Percentiles rank a stretch among this genome's conserved stretches.
phyloP scores from a whole-genome alignment of 768 basidiomycete genomes.

The Dacryopinax primogenitus region DNA sequence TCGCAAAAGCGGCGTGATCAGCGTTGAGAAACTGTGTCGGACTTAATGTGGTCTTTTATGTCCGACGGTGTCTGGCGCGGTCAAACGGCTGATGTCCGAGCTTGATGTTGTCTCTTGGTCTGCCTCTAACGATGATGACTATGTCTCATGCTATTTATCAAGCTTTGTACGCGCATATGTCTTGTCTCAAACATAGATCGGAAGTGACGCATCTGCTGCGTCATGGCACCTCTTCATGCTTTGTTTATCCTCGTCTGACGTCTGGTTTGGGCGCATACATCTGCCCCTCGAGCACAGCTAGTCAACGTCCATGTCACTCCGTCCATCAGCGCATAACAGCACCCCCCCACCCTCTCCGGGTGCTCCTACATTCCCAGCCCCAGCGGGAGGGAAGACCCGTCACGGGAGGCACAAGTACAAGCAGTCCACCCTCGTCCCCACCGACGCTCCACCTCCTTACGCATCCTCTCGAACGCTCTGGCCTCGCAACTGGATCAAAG shows the following conservation, averaged over 20 bases:
- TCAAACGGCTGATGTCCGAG: too few relatives aligned
- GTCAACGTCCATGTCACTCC: not conserved
- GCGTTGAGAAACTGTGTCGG: too few relatives aligned
- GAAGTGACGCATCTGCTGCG: not conserved
- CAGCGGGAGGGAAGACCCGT: not conserved
- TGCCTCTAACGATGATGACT: too few relatives aligned
- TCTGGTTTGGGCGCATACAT: not conserved
- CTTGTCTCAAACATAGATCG: too few relatives aligned
- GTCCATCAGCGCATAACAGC: not conserved
- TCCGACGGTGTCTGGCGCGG: too few relatives aligned
- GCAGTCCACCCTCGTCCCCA: not conserved
- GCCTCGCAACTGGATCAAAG: not conserved
- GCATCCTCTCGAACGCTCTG: not conserved
- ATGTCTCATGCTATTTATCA: too few relatives aligned
- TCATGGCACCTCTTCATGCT: not conserved
- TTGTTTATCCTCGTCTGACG: not conserved
- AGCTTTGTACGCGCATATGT: too few relatives aligned
- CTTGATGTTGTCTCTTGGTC: too few relatives aligned
- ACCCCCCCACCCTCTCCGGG: not conserved
- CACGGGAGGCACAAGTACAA: not conserved
- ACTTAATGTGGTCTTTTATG: too few relatives aligned
- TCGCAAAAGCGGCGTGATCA: too few relatives aligned
- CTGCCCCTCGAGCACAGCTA: not conserved
- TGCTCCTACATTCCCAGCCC: not conserved
- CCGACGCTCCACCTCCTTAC: not conserved